phyloP scores from a whole-genome alignment of 163 green algal species.

The Scenedesmus sp. region DNA sequence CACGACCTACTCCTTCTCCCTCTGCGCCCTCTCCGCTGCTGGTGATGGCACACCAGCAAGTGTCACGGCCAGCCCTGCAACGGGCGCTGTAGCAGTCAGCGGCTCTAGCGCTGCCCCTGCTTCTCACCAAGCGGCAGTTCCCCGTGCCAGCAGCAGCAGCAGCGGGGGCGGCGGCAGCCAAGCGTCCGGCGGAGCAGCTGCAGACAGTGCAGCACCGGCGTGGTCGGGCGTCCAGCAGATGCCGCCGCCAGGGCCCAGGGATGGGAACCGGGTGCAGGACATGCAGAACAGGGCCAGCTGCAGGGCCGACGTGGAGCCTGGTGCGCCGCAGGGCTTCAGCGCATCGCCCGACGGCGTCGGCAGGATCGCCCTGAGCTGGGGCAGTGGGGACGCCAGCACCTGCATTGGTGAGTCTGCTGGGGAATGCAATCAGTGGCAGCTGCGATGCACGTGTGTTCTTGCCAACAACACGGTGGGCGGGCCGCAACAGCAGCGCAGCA shows the following conservation, averaged over 20 bases:
- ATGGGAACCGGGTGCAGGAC: not conserved
- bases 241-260: not conserved
- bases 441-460: too few species aligned
- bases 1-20: not conserved
- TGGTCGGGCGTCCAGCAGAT: not conserved
- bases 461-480: too few species aligned
- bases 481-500: too few species aligned
- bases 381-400: not conserved
- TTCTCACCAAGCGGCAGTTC: not conserved
- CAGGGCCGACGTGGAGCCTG: not conserved
- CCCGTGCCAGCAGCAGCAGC: not conserved
- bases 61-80: not conserved
- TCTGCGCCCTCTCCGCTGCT: not conserved
- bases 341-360: not conserved
- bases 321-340: not conserved
- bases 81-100: not conserved
- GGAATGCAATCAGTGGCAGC: too few species aligned
- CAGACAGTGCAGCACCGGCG: not conserved
- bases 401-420: not conserved
- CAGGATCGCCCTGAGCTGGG: constrained; percentile 32
- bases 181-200: not conserved
- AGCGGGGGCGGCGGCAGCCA: too few species aligned
- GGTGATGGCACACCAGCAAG: not conserved
- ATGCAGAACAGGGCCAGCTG: constrained; percentile 7
- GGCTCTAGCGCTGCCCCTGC: not conserved